Percentiles rank a stretch among this genome's conserved stretches.
These are phyloP conservation scores for Yamadazyma sp. DNA, from an alignment of 805 yeast species.

Conservation along the genomic window DNA sequence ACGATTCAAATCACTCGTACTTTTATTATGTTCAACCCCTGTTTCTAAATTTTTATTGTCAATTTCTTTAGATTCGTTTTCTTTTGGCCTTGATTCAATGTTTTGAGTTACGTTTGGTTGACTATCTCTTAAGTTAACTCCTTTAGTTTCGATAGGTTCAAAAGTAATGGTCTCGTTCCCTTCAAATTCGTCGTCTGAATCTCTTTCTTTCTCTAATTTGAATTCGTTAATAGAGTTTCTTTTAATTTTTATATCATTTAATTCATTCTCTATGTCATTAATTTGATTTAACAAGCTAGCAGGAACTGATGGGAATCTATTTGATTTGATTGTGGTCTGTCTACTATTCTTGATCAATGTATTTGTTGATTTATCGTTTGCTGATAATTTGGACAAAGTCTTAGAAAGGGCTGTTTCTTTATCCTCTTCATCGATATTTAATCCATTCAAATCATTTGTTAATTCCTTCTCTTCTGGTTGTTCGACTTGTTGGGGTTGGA, in stretches of 20 bases:
- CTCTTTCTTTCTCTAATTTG: slow-evolving; percentile 1
- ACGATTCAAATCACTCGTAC: slow-evolving; percentile 3
- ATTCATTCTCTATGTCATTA: slow-evolving; percentile 5
- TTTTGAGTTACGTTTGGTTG: too few species aligned
- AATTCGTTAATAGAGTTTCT: slow-evolving; percentile 5
- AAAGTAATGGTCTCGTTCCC: neutral
- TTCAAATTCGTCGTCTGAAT: neutral
- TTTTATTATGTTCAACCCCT: slow-evolving; percentile 8
- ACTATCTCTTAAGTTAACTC: too few species aligned
- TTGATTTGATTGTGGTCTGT: slow-evolving; percentile 29
- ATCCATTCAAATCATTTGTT: too few species aligned
- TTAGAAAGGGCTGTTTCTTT: neutral
- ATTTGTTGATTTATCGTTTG: slow-evolving; percentile 1
- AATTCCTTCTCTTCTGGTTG: too few species aligned
- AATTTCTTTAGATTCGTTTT: too few species aligned
- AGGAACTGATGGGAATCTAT: slow-evolving; percentile 37
- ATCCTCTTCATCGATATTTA: neutral
- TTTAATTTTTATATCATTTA: slow-evolving; percentile 3
- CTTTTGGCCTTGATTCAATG: too few species aligned
- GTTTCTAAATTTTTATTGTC: slow-evolving; percentile 21
- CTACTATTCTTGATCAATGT: slow-evolving; percentile 24
- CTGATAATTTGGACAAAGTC: slow-evolving; percentile 5
- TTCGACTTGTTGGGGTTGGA: too few species aligned
- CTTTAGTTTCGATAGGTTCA: neutral
- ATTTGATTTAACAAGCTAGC: slow-evolving; percentile 11